phyloP scores from a whole-genome alignment of 2,329 filamentous ascomycete genomes.

The Xylaria sp. region DNA sequence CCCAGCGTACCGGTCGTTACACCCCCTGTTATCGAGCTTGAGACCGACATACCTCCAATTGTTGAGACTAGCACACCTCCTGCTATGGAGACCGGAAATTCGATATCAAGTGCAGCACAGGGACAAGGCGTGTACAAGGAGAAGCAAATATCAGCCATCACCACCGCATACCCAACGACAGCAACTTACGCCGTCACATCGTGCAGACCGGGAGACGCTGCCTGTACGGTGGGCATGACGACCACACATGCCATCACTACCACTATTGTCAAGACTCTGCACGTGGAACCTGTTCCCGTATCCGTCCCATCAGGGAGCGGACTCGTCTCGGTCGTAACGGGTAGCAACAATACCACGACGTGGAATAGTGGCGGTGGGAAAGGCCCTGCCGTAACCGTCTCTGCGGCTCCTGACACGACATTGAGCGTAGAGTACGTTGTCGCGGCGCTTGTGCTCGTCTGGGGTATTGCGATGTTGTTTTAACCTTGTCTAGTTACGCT shows the following conservation, averaged over 20 bases:
- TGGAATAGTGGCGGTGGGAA: background rate
- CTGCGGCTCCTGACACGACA: background rate
- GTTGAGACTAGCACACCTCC: background rate
- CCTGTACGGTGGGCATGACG: conserved; percentile 36
- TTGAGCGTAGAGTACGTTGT: background rate
- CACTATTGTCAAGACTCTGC: conserved; percentile 38
- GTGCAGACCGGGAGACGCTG: conserved; percentile 40
- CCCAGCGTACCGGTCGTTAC: background rate
- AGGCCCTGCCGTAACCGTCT: background rate
- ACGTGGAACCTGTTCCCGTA: conserved; percentile 16
- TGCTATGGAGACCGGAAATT: background rate
- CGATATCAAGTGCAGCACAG: too few species aligned
- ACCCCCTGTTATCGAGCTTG: background rate
- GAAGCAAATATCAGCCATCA: conserved; percentile 2
- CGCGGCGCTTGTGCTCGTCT: conserved; percentile 21
- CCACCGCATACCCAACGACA: conserved; percentile 37
- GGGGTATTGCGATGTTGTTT: background rate
- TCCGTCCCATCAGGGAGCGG: background rate
- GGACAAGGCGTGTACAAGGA: background rate
- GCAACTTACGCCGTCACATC: conserved; percentile 34
- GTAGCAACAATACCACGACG: background rate
- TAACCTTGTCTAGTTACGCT: background rate
- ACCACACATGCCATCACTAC: conserved; percentile 37
- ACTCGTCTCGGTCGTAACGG: background rate
- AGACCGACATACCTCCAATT: background rate